These are phyloP conservation scores for Echinosphaeria canescens DNA, from an alignment of 2,329 filamentous ascomycete genomes.

Conservation along the genomic window DNA sequence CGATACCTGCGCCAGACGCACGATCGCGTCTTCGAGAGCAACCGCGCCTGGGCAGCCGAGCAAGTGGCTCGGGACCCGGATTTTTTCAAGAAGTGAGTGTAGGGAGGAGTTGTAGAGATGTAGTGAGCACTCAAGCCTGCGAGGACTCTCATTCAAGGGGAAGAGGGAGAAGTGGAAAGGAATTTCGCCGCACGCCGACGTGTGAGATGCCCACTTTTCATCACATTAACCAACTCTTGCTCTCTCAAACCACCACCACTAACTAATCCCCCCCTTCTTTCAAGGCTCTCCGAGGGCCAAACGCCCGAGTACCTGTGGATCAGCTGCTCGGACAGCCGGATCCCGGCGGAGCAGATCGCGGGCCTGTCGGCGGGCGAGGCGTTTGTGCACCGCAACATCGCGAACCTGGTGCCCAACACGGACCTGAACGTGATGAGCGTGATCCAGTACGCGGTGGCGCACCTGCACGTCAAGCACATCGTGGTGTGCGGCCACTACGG, in stretches of 20 bases:
- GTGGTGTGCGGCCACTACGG: constrained; percentile 63
- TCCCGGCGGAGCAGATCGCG: constrained; percentile 77
- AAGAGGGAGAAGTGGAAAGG: too few relatives aligned
- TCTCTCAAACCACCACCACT: too few relatives aligned
- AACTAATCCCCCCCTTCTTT: too few relatives aligned
- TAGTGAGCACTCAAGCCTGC: too few relatives aligned
- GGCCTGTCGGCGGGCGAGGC: constrained; percentile 73
- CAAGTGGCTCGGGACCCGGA: constrained; percentile 35
- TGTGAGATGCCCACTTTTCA: too few relatives aligned
- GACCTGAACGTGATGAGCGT: constrained; percentile 67
- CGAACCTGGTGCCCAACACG: constrained; percentile 62
- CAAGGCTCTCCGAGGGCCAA: constrained; percentile 35
- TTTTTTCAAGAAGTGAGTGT: constrained; percentile 46
- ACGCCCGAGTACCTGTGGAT: constrained; percentile 64
- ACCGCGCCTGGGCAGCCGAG: constrained; percentile 39
- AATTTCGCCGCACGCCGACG: too few relatives aligned
- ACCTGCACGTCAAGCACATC: constrained; percentile 65
- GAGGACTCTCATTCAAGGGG: too few relatives aligned
- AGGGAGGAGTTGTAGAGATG: too few relatives aligned
- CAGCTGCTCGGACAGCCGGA: constrained; percentile 76
- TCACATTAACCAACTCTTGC: too few relatives aligned
- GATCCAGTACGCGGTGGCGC: constrained; percentile 68
- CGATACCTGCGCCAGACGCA: too few relatives aligned
- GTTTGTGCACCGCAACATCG: constrained; percentile 91
- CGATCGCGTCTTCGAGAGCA: constrained; percentile 47